Evolutionary conservation across 2,329 filamentous ascomycete species (phyloP), one percentile per base, ranked within the genome.

Genomic region (Verticillium nonalfalfae): DNA sequence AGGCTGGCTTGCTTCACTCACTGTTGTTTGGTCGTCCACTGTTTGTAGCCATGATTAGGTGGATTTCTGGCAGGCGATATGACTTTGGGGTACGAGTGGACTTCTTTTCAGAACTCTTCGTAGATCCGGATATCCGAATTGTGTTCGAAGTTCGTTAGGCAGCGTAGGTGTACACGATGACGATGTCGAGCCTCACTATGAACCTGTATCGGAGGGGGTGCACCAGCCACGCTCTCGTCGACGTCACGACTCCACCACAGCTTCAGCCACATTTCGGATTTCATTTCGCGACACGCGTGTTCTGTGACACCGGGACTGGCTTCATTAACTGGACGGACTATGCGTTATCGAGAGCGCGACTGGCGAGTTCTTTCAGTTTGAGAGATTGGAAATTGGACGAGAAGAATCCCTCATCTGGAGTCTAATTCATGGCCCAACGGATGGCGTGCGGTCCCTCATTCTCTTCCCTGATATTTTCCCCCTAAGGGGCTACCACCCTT

Each of bases 21-120:
- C 78, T 76, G 58, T 74, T 74, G 62, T 79, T 81, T 68, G 78
- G 78, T 70, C 76, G 76, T 61, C 76, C 80, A 68, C 80, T 80
- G 73, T 86, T 85, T 65, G 81, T 82, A 69, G 85, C 84, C 85
- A 87, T 87, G 70, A 74, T 81, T 70, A 56, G 35, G 13, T 5
- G 35, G 26, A 26, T 26, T 26, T 13, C 35, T 36, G 9, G 35
- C 13, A 36, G 7, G 35, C 7, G 2, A 1, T 26, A n/a, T 18
- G 15, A 18, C 26, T 21, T 5, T 2, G 7, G 26, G 3, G 26
- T 2, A 36, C 35, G 7, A 36, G 5, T 36, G 7, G 26, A 26
- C 26, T 26, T 26, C 26, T n/a, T 26, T 26, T 26, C 26, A 26
- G 26, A 26, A 3, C 3, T 26, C 26, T 26, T 26, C 2, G 26